Percentiles rank a stretch among this genome's conserved stretches.
Conservation (phyloP, 2,329 filamentous ascomycete genomes). For the Sporothrix globosa region DNA sequence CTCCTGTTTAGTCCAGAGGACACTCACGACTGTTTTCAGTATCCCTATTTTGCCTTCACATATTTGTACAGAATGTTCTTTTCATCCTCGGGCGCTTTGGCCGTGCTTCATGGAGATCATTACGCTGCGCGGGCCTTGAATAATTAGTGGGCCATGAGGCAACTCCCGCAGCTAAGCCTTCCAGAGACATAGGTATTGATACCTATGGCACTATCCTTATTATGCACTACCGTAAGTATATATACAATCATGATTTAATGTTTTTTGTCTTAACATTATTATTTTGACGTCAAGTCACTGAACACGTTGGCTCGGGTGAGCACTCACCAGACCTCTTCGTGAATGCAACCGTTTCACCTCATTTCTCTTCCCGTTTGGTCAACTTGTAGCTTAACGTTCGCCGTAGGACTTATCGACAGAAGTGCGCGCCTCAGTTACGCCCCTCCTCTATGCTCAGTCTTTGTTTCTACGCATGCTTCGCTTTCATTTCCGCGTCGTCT, state of each 20-base stretch:
- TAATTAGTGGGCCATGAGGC: slow-evolving; percentile 11
- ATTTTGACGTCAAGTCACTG: neutral
- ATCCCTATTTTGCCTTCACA: neutral
- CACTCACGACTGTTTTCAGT: too few relatives aligned
- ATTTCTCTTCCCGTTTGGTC: neutral
- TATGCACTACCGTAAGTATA: neutral
- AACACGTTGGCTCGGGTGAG: neutral
- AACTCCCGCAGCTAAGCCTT: slow-evolving; percentile 12
- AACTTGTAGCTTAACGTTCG: neutral
- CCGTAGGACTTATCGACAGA: neutral
- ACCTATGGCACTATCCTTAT: neutral
- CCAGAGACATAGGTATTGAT: neutral
- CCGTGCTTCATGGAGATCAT: neutral
- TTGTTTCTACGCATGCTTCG: neutral
- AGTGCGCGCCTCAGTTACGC: too few relatives aligned
- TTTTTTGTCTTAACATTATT: too few relatives aligned
- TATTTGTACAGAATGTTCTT: neutral
- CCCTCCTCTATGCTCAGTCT: too few relatives aligned
- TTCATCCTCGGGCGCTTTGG: too few relatives aligned
- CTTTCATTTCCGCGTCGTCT: neutral
- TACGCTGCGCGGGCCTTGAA: neutral
- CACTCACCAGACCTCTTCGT: neutral
- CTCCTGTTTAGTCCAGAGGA: neutral
- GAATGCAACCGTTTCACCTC: neutral
- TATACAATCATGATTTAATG: neutral